Percentiles rank a stretch among this genome's conserved stretches.
Conservation (phyloP, 495 filamentous ascomycete species). For the Aspergillus nidulans region DNA sequence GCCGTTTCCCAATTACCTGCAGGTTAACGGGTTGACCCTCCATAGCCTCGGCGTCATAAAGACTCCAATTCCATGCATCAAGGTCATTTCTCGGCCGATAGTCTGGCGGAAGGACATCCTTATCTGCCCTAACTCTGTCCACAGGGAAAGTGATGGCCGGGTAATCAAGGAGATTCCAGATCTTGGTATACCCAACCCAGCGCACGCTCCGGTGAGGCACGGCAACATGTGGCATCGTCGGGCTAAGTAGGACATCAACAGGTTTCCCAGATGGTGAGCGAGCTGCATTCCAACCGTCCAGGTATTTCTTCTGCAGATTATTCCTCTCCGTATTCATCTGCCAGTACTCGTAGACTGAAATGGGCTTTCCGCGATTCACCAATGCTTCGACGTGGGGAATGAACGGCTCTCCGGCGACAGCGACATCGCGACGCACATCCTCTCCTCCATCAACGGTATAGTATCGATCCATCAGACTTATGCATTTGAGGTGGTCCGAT, state of each 20-base stretch:
- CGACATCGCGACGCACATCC: constrained; percentile 48
- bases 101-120: constrained; percentile 35
- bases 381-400: constrained; percentile 47
- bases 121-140: constrained; percentile 44
- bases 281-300: constrained; percentile 50
- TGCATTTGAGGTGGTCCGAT: constrained; percentile 39
- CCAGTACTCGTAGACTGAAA: constrained; percentile 54
- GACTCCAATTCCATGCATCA: constrained; percentile 49
- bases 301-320: constrained; percentile 49
- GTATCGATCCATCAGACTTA: constrained; percentile 45
- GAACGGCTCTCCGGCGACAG: constrained; percentile 46
- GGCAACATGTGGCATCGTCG: constrained; percentile 45
- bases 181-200: constrained; percentile 57
- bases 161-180: constrained; percentile 71
- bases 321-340: constrained; percentile 51
- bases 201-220: constrained; percentile 45
- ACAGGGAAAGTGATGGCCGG: constrained; percentile 54
- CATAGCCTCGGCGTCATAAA: constrained; percentile 40
- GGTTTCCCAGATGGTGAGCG: constrained; percentile 43
- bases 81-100: constrained; percentile 48
- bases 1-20: constrained; percentile 49
- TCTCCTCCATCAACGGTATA: constrained; percentile 54
- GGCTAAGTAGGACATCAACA: constrained; percentile 60
- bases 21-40: constrained; percentile 46
- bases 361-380: constrained; percentile 44